Evolutionary conservation across 1,284 basidiomycete genomes (phyloP), one percentile per base, ranked within the genome.

Genomic region (Cutaneotrichosporon cutaneum): DNA sequence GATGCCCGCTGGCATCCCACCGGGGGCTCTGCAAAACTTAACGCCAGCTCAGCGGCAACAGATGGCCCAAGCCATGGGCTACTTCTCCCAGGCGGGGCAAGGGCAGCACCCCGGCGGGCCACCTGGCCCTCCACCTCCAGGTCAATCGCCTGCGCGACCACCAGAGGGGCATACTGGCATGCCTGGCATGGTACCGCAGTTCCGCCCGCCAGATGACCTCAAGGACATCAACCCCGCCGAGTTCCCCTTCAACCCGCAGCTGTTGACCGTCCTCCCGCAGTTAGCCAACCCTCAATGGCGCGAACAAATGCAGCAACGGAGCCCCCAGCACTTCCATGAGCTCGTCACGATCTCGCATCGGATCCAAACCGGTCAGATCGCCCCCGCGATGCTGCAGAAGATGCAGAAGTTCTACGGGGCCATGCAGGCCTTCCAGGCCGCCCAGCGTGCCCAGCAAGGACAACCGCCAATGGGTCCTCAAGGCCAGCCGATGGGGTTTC

Each of bases 201-300:
- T 54, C 52, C 55, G 56, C 3, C 59, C 61, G 1, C 64, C 64
- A 14, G 60, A 60, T 2, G 62, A 63, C 0, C 54, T 67, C 45
- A 68, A 66, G 2, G 62, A 63, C 0, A 56, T 67, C 45, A 66
- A 66, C 57, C 61, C 64, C 21, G 61, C 68, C 50, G 75, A 75
- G 57, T 78, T 77, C 59, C 76, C 75, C 1, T 77, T 78, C 61
- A 72, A 78, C 57, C 70, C 64, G 4, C 64, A 72, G n/a, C 52
- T 77, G 21, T 50, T 77, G 2, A 60, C 71, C 0, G 59, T 68
- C 24, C 54, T 76, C 9, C 63, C 56, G 8, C 64, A 70, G 27
- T 33, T 69, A 6, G 65, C 64, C 47, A 68, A 77, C 52, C 66
- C 69, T 2, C 55, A 62, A 6, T 76, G 74, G 75, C 60, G 69